phyloP scores from a whole-genome alignment of 2,329 filamentous ascomycete species.

The Colletotrichum sp. region DNA sequence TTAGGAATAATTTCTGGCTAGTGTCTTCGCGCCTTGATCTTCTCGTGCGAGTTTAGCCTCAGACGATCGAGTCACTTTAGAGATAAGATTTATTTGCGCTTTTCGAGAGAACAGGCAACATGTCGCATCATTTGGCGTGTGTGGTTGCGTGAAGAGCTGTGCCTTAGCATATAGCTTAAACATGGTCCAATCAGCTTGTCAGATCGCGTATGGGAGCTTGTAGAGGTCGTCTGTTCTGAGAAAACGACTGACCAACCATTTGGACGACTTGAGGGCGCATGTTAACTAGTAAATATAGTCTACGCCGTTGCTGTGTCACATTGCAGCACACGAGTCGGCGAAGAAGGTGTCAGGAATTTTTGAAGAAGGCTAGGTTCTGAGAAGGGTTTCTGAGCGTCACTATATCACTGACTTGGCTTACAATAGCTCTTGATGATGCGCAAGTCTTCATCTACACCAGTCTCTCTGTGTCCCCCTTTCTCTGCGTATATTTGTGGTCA shows the following conservation, averaged over 20 bases:
- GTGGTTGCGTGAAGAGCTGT: neutral
- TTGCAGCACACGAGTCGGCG: neutral
- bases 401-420: neutral
- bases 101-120: too few species aligned
- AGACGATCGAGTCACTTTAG: accelerated
- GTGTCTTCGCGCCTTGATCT: neutral
- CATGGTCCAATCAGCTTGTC: accelerated
- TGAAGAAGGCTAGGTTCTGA: neutral
- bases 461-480: accelerated
- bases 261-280: too few species aligned
- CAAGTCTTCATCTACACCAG: accelerated
- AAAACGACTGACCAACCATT: neutral
- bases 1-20: neutral
- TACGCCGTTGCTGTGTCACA: too few species aligned
- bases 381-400: neutral
- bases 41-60: neutral
- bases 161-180: neutral
- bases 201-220: too few species aligned
- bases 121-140: neutral
- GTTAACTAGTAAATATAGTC: too few species aligned
- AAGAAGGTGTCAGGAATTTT: neutral
- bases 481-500: neutral
- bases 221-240: too few species aligned
- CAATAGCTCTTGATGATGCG: neutral
- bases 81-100: neutral